These are phyloP conservation scores for Camelina hispida DNA, from an alignment of 345 rosid genomes.

Conservation along the genomic window DNA sequence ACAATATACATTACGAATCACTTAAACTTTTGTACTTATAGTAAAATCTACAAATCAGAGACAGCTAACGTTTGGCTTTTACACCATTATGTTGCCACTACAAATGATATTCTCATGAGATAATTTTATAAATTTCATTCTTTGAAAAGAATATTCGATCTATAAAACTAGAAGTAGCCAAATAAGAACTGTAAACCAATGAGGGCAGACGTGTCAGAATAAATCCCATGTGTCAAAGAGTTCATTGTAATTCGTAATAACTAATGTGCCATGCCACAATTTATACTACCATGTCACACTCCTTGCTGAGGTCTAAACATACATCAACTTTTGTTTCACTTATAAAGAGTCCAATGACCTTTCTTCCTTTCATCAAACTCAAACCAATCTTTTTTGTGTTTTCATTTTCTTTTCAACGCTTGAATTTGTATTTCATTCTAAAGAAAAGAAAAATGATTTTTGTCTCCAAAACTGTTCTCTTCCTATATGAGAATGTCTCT, in stretches of 20 bases:
- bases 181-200: background rate
- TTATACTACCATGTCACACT: conserved; percentile 28
- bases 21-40: background rate
- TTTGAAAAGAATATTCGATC: conserved; percentile 4
- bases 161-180: background rate
- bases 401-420: background rate
- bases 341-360: background rate
- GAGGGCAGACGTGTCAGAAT: conserved; percentile 13
- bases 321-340: background rate
- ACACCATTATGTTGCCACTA: conserved; percentile 6
- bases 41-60: background rate
- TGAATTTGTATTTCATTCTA: background rate
- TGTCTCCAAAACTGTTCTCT: background rate
- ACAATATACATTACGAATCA: background rate
- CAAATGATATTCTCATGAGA: conserved; percentile 25
- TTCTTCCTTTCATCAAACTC: background rate
- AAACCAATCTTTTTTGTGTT: background rate
- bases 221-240: conserved; percentile 24
- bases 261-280: conserved; percentile 11
- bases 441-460: background rate
- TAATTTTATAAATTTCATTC: background rate
- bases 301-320: background rate
- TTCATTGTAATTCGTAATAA: background rate
- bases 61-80: too few relatives aligned
- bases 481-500: background rate